phyloP scores from a whole-genome alignment of 495 filamentous ascomycete species.

The Penicillium riverlandense region DNA sequence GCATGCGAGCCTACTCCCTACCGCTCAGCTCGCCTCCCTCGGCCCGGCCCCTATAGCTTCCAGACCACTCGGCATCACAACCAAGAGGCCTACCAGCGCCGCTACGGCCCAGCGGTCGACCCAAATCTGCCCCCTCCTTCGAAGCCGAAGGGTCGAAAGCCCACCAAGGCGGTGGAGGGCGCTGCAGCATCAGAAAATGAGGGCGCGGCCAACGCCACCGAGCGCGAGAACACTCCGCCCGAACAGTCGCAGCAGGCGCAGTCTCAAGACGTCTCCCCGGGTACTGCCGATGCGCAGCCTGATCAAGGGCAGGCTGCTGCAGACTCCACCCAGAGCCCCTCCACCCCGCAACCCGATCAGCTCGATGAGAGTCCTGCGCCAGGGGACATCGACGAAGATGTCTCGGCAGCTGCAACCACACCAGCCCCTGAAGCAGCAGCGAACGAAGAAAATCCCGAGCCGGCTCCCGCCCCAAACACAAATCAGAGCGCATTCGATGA shows the following conservation, averaged over 20 bases:
- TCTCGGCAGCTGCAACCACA: conserved; percentile 8
- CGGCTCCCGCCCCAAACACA: no score
- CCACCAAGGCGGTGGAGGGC: neutral
- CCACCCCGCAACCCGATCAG: conserved; percentile 11
- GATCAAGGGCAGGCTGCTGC: conserved; percentile 5
- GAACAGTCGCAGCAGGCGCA: conserved; percentile 6
- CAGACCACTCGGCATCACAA: conserved; percentile 31
- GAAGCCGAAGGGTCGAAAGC: conserved; percentile 1
- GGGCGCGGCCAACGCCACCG: conserved; percentile 1
- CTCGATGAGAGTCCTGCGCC: conserved; percentile 13
- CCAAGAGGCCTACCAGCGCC: conserved; percentile 39
- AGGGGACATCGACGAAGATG: conserved; percentile 9
- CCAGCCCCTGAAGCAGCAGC: conserved; percentile 16
- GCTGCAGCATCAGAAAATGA: conserved; percentile 14
- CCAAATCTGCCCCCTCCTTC: conserved; percentile 34
- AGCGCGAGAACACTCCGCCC: conserved; percentile 2
- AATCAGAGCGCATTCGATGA: conserved; percentile 53
- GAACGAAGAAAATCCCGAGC: conserved; percentile 23
- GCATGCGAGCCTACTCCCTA: conserved; percentile 29
- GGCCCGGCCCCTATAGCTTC: conserved; percentile 16
- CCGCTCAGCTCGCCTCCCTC: conserved; percentile 20
- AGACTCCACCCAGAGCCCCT: conserved; percentile 10
- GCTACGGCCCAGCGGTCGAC: conserved; percentile 46
- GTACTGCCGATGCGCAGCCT: neutral
- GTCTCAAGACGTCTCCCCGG: neutral